These are phyloP conservation scores for Oryza meyeriana DNA, from an alignment of 176 grass and related monocot genomes.

Conservation along the genomic window DNA sequence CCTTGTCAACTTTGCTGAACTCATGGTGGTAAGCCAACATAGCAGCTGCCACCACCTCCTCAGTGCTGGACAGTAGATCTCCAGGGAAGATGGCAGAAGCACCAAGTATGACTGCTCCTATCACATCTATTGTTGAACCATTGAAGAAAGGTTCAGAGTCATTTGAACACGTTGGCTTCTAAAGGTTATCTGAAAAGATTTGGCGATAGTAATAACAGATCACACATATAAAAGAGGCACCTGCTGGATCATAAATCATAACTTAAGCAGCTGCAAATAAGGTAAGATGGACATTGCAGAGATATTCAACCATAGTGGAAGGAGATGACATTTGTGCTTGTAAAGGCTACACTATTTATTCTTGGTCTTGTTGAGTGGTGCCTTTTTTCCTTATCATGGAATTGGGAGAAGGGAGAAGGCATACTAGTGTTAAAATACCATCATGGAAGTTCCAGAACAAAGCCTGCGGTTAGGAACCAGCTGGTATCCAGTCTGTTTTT, in stretches of 20 bases:
- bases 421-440: background rate
- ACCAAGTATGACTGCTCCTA: background rate
- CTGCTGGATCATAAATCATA: background rate
- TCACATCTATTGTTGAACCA: background rate
- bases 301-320: conserved; percentile 6
- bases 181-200: background rate
- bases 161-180: background rate
- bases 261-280: background rate
- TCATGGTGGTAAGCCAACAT: conserved; percentile 27
- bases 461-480: background rate
- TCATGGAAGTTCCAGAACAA: background rate
- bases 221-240: background rate
- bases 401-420: background rate
- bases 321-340: background rate
- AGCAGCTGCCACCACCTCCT: conserved; percentile 30
- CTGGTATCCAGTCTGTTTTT: background rate
- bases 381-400: background rate
- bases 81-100: background rate
- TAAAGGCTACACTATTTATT: background rate
- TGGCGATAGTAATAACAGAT: background rate
- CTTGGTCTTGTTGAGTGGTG: background rate
- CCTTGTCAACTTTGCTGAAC: conserved; percentile 36
- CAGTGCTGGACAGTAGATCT: conserved; percentile 33
- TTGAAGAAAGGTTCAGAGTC: background rate
- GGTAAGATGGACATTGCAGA: background rate